phyloP scores from a whole-genome alignment of 2,329 filamentous ascomycete species.

The Xylariaceae sp. region DNA sequence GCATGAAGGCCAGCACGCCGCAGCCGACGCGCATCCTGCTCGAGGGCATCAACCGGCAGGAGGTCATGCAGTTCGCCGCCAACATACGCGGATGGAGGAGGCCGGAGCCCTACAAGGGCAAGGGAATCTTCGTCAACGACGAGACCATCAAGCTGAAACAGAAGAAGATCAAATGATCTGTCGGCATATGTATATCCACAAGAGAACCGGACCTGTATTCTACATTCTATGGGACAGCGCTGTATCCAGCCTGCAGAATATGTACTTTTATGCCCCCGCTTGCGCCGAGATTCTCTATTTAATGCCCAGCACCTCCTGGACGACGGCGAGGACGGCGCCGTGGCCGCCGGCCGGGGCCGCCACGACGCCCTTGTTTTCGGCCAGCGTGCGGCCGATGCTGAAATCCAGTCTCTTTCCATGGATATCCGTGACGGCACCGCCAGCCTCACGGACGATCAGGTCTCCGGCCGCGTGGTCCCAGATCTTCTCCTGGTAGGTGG shows the following conservation, averaged over 20 bases:
- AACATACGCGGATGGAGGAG: conserved; percentile 79
- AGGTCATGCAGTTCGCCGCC: conserved; percentile 86
- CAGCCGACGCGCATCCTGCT: conserved; percentile 86
- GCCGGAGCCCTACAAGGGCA: conserved; percentile 98
- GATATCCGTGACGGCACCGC: conserved; percentile 85
- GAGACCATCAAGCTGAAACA: conserved; percentile 98
- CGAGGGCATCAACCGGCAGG: conserved; percentile 79
- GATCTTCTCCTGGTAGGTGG: conserved; percentile 95
- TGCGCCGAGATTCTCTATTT: conserved; percentile 26
- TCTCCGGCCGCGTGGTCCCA: conserved; percentile 98
- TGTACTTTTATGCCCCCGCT: conserved; percentile 1
- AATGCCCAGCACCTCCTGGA: conserved; percentile 65
- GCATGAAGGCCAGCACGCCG: conserved; percentile 79
- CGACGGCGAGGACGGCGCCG: conserved; percentile 66
- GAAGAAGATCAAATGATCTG: conserved; percentile 82
- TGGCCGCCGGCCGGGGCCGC: conserved; percentile 77
- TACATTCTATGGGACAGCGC: neutral
- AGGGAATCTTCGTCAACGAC: conserved; percentile 96
- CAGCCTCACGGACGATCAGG: conserved; percentile 87
- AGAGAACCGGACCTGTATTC: conserved; percentile 1
- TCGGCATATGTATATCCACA: neutral
- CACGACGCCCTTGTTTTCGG: conserved; percentile 87
- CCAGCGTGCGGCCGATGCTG: conserved; percentile 73
- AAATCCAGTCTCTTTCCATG: conserved; percentile 83
- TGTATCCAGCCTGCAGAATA: neutral